These are phyloP conservation scores for Lenzites betulinus DNA, from an alignment of 768 basidiomycete species.

Conservation along the genomic window DNA sequence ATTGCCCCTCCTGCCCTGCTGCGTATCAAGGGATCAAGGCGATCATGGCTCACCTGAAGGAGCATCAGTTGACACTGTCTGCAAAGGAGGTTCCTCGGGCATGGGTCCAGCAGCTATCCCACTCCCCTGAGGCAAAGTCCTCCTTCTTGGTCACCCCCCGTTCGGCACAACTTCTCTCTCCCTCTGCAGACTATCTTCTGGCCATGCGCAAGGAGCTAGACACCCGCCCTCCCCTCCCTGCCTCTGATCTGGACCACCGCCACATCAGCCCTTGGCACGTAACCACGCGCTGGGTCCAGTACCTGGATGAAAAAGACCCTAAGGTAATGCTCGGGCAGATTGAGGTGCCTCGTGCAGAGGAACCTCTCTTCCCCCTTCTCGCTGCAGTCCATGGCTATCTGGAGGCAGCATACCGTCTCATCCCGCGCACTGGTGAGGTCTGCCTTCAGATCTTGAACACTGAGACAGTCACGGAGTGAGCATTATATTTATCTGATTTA, in stretches of 20 bases:
- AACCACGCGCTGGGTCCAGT: background rate
- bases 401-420: background rate
- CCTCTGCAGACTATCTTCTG: background rate
- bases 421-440: background rate
- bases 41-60: too few relatives aligned
- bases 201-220: background rate
- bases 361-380: constrained; percentile 3
- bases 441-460: constrained; percentile 6
- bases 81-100: too few relatives aligned
- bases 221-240: background rate
- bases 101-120: background rate
- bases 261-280: too few relatives aligned
- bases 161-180: background rate
- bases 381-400: background rate
- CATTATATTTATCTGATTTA: background rate
- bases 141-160: background rate
- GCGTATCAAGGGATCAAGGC: too few relatives aligned
- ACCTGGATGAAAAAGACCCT: background rate
- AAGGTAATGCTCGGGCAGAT: background rate
- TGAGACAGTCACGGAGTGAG: constrained; percentile 1
- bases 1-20: background rate
- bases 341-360: background rate
- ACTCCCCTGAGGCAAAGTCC: background rate
- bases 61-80: too few relatives aligned
- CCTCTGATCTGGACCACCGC: background rate